Conservation (phyloP, 495 filamentous ascomycete genomes). For the Aspergillus affinis region DNA sequence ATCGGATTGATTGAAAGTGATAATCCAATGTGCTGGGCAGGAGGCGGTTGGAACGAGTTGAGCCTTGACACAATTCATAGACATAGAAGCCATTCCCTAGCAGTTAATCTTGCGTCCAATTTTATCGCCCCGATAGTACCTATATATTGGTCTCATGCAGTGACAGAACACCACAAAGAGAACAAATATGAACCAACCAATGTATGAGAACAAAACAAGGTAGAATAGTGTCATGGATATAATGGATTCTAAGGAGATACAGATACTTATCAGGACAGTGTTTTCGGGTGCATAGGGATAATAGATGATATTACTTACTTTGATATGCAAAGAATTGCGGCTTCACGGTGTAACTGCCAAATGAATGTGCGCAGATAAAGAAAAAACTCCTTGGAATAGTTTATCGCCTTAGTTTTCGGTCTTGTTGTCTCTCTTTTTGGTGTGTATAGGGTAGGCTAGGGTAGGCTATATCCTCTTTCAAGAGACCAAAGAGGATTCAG, state of each 20-base stretch:
- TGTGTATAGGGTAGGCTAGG: not conserved
- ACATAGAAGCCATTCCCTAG: not conserved
- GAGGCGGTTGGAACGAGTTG: not conserved
- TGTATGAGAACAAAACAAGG: not conserved
- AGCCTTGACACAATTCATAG: not conserved
- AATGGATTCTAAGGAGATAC: not conserved
- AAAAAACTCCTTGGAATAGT: not conserved
- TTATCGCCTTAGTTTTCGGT: not conserved
- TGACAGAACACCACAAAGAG: not conserved
- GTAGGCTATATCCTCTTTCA: not conserved
- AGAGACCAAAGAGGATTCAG: not conserved
- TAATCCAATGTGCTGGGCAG: slow-evolving; percentile 1
- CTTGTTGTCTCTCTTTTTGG: not conserved
- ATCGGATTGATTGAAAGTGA: not conserved
- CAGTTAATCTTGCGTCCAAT: not conserved
- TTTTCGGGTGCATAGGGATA: not conserved
- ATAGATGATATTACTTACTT: not conserved
- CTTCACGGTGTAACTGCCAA: not conserved
- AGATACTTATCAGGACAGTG: not conserved
- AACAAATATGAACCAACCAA: not conserved
- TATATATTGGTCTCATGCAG: not conserved
- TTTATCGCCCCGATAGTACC: not conserved
- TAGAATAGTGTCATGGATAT: not conserved
- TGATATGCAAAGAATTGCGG: not conserved
- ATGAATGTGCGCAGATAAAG: not conserved